phyloP scores from a whole-genome alignment of 192 early-diverging fungal species.

The Backusella australiensis region DNA sequence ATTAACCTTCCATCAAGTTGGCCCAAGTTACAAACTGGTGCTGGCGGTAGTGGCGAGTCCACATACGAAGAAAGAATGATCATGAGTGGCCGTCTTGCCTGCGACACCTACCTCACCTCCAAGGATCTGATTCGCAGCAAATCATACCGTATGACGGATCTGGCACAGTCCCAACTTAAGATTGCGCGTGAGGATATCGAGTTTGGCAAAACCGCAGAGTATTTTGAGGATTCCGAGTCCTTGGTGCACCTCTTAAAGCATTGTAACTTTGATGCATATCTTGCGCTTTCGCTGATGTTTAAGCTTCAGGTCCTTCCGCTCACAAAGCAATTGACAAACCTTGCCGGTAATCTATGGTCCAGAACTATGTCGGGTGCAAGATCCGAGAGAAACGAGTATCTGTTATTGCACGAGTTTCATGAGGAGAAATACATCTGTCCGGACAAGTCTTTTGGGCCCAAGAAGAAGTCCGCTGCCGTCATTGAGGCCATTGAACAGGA shows the following conservation, averaged over 20 bases:
- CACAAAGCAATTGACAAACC: constrained; percentile 86
- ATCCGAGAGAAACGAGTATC: constrained; percentile 93
- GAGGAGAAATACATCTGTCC: constrained; percentile 89
- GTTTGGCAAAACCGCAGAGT: constrained; percentile 68
- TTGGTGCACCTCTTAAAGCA: constrained; percentile 77
- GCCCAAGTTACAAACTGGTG: constrained; percentile 82
- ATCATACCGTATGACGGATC: constrained; percentile 75
- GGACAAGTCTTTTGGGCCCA: constrained; percentile 61
- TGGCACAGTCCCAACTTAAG: constrained; percentile 74
- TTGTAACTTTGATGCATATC: constrained; percentile 77
- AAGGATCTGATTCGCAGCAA: constrained; percentile 88
- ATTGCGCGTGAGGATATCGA: constrained; percentile 84
- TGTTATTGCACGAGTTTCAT: constrained; percentile 97
- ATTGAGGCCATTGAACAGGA: constrained; percentile 25
- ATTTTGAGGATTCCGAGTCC: constrained; percentile 59
- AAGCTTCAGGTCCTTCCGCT: constrained; percentile 88
- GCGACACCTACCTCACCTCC: constrained; percentile 88
- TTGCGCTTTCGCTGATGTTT: constrained; percentile 82
- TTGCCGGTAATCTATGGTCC: constrained; percentile 97
- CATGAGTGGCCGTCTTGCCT: constrained; percentile 83
- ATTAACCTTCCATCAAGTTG: constrained; percentile 43
- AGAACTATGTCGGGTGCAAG: constrained; percentile 86
- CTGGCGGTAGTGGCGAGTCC: constrained; percentile 78
- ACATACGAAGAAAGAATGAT: constrained; percentile 68
- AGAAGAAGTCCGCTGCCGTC: constrained; percentile 14